Evolutionary conservation across 768 basidiomycete genomes (phyloP), one percentile per base, ranked within the genome.

Genomic region (Auriscalpium vulgare): DNA sequence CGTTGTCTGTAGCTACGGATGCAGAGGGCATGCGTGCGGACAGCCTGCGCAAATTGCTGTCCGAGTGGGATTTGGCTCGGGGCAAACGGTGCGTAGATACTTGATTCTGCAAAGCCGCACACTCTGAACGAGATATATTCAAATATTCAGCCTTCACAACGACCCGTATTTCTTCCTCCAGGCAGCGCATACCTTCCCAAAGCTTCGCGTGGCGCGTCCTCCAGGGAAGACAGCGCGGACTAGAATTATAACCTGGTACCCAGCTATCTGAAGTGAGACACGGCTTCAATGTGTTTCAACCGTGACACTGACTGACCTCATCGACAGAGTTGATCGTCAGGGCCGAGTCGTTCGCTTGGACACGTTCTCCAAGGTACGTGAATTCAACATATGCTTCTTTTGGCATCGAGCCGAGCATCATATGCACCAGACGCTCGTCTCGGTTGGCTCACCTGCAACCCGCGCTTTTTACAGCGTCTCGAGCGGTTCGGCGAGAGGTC

Each of bases 311-410:
- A 37, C 36, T 13, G n/a, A n/a, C 7, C 16, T 49, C 16, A n/a
- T 23, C 5, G 8, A 34, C 55, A 83, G 80, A 45, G 72, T 85
- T 63, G 90, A 93, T 66, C 82, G 81, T 59, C 81, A 93, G 67
- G 91, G 90, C 3, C 81, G 91, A 35, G 91, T 95, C 45, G 82
- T 95, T 56, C 84, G 89, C 4, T 71, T 93, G 37, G 91, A 93
- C 65, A 84, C 84, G 0, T 88, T 89, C 66, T 86, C 83, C 37
- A 90, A 89, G 80, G 85, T 80, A 47, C 37, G 59, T 34, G 16
- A 10, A 14, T 40, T 17, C 14, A 37, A 43, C 36, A 14, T 29
- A 4, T 8, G 2, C 14, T 23, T 16, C 16, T 56, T 16, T 34
- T 56, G 35, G 44, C 34, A 37, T 29, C 29, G 29, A 29, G 29